phyloP scores from a whole-genome alignment of 2,329 filamentous ascomycete genomes.

The Sporothrix mexicana region DNA sequence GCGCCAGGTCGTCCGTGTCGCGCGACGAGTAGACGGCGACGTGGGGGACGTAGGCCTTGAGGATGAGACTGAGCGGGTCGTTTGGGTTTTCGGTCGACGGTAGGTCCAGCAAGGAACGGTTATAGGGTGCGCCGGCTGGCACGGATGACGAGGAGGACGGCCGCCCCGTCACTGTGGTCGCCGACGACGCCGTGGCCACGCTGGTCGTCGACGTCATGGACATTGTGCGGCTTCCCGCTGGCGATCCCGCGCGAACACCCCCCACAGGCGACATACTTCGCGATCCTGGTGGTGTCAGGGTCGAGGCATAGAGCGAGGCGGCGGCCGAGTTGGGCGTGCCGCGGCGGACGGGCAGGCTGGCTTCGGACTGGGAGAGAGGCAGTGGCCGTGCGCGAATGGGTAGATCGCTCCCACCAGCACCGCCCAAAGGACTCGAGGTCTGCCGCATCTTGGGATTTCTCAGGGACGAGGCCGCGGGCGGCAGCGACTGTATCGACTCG shows the following conservation, averaged over 20 bases:
- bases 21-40: slow-evolving; percentile 85
- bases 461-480: slow-evolving; percentile 67
- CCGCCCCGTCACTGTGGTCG: neutral
- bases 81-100: slow-evolving; percentile 32
- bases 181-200: slow-evolving; percentile 39
- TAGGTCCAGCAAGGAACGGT: slow-evolving; percentile 48
- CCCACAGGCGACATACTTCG: slow-evolving; percentile 70
- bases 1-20: slow-evolving; percentile 81
- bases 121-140: slow-evolving; percentile 49
- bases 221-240: slow-evolving; percentile 55
- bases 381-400: slow-evolving; percentile 38
- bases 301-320: slow-evolving; percentile 68
- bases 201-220: slow-evolving; percentile 51
- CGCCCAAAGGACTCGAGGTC: slow-evolving; percentile 47
- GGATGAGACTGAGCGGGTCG: slow-evolving; percentile 60
- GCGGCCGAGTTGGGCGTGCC: slow-evolving; percentile 63
- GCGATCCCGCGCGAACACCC: slow-evolving; percentile 55
- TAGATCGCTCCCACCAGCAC: neutral
- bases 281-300: slow-evolving; percentile 70
- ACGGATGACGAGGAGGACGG: neutral
- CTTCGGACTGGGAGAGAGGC: slow-evolving; percentile 58
- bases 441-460: slow-evolving; percentile 68
- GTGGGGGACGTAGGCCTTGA: slow-evolving; percentile 86
- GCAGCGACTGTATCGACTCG: slow-evolving; percentile 72
- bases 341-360: slow-evolving; percentile 57